Base-by-base conservation (phyloP, 371 early-diverging fungal species). In the Mortierella sp. region DNA sequence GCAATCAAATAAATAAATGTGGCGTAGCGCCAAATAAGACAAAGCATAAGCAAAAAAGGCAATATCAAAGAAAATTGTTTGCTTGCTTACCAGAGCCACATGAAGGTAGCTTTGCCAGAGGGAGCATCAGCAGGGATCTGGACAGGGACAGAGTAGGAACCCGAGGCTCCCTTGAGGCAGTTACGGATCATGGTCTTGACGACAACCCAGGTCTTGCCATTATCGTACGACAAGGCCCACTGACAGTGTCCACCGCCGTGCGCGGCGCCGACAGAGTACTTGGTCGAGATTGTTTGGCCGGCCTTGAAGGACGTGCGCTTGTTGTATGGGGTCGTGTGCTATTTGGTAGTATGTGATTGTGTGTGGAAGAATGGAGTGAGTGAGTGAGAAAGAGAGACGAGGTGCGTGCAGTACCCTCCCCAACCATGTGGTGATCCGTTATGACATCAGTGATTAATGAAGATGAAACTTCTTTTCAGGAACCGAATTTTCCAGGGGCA, bases 211-310 rank as follows among this genome's bases (percentile, higher is more conserved):
- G 90, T 91, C 45, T 88, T 86, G 57, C 92, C 95, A 68, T 89
- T 88, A 80, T 95, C 93, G 68, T 92, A 93, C 6, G 92, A 92
- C 44, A 95, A 78, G 3, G 95, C 88, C 76, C 93, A 95, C 86
- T 94, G 93, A 76, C 95, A 95, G 74, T 93, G 93, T 45, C 95
- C 95, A 72, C 94, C 95, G 28, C 89, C 88, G 79, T 92, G 92
- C 8, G 77, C 11, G 38, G 82, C 83, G 10, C 80, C 82, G 71
- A 86, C 78, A 14, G 82, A 73, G 68, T 83, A 87, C 55, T 72
- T 78, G 24, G 84, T 84, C 38, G 80, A 72, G 70, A 88, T 76
- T 19, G 80, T 77, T 63, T 84, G 31, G 7, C 90, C 90, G 42
- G 90, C 88, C 19, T 82, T 80, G 76, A 80, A 84, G 31, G 63